These are phyloP conservation scores for Backusella sp. DNA, from an alignment of 192 early-diverging fungal genomes.

Conservation along the genomic window DNA sequence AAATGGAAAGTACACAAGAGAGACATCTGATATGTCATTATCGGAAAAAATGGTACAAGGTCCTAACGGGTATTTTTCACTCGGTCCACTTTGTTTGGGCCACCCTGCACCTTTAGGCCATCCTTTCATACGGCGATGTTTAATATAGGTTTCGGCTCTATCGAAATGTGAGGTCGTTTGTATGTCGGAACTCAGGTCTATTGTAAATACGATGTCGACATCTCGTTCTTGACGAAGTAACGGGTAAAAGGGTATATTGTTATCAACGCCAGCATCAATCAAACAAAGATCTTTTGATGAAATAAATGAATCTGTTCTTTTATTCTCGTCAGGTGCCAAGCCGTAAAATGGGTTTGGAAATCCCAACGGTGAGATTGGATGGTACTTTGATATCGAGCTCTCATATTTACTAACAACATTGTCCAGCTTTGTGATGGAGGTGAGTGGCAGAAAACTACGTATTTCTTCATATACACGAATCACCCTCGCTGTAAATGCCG, in stretches of 20 bases:
- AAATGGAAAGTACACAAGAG: slow-evolving; percentile 65
- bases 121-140: slow-evolving; percentile 49
- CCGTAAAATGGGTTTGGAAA: slow-evolving; percentile 68
- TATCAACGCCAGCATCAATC: slow-evolving; percentile 79
- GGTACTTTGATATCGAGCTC: slow-evolving; percentile 48
- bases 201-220: slow-evolving; percentile 69
- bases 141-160: slow-evolving; percentile 59
- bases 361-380: slow-evolving; percentile 64
- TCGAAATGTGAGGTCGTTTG: slow-evolving; percentile 68
- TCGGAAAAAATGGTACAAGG: slow-evolving; percentile 15
- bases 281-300: slow-evolving; percentile 48
- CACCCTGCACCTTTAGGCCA: slow-evolving; percentile 48
- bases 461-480: slow-evolving; percentile 49
- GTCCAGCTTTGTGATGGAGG: slow-evolving; percentile 38
- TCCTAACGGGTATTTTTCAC: slow-evolving; percentile 6
- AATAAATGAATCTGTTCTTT: slow-evolving; percentile 25
- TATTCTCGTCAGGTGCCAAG: slow-evolving; percentile 16
- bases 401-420: slow-evolving; percentile 46
- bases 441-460: slow-evolving; percentile 36
- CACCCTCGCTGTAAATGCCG: slow-evolving; percentile 54
- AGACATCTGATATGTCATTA: slow-evolving; percentile 6
- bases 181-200: slow-evolving; percentile 75
- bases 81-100: slow-evolving; percentile 13
- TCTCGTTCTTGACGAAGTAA: slow-evolving; percentile 62
- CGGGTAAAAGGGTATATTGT: slow-evolving; percentile 79